Percentiles rank a stretch among this genome's conserved stretches.
These are phyloP conservation scores for Pholiota conissans DNA, from an alignment of 768 basidiomycete species.

Conservation along the genomic window DNA sequence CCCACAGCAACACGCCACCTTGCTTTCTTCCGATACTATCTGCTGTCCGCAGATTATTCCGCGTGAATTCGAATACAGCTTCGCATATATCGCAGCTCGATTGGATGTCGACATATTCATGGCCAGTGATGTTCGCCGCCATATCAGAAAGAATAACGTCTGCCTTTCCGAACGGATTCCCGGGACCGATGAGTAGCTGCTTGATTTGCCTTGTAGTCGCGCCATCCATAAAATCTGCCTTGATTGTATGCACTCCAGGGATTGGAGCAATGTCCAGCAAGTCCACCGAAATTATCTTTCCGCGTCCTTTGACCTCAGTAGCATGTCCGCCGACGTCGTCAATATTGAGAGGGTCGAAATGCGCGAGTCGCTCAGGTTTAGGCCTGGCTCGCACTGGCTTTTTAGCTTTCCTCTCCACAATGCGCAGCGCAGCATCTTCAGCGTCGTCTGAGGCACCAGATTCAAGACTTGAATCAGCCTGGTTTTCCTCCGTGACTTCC, in stretches of 20 bases:
- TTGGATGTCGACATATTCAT: constrained; percentile 62
- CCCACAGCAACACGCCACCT: constrained; percentile 63
- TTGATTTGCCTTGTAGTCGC: constrained; percentile 47
- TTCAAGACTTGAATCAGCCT: background rate
- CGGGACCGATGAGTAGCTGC: constrained; percentile 26
- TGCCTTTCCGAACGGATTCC: constrained; percentile 42
- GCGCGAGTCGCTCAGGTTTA: constrained; percentile 24
- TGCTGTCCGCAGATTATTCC: constrained; percentile 48
- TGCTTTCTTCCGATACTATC: constrained; percentile 38
- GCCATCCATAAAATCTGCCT: constrained; percentile 75
- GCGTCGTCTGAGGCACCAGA: background rate
- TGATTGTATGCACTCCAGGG: constrained; percentile 69
- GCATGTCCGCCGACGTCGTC: constrained; percentile 24
- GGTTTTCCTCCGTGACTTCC: background rate
- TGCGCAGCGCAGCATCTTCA: background rate
- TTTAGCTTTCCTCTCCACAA: constrained; percentile 4
- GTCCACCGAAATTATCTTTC: constrained; percentile 78
- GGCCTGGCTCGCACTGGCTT: constrained; percentile 8
- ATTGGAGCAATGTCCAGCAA: constrained; percentile 71
- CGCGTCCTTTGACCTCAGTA: constrained; percentile 25
- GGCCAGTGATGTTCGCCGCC: constrained; percentile 83
- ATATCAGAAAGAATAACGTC: constrained; percentile 91
- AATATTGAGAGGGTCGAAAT: constrained; percentile 45
- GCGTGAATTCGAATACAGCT: constrained; percentile 71
- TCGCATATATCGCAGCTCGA: constrained; percentile 71